Evolutionary conservation across 2,329 filamentous ascomycete genomes (phyloP), one percentile per base, ranked within the genome.

Genomic region (Emergomyces pasteurianus): DNA sequence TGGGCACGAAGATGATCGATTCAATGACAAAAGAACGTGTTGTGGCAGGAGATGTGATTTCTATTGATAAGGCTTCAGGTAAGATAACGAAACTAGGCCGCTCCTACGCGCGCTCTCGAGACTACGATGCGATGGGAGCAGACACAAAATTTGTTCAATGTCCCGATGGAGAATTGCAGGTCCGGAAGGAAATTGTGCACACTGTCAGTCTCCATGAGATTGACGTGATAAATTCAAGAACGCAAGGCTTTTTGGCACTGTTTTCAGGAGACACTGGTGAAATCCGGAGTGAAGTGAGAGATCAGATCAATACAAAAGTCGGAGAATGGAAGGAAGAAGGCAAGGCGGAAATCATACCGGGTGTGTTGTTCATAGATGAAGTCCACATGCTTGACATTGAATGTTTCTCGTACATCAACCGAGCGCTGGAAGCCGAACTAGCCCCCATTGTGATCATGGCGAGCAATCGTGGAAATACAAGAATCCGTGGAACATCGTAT

Each of bases 351-450:
- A 97, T 99, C 60, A 91, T 99, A 0, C 94, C 94, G 0, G 94
- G 94, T 53, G 94, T 99, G 8, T 80, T 99, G 8, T 99, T 99
- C 80, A 95, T 99, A 70, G 94, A 99, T 70, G 94, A 99, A 78
- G 92, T 99, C 5, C 94, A 99, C 80, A 97, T 99, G 92, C 88
- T 99, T 61, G 94, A 99, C 74, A 96, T 97, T 65, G 94, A 99
- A 76, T 97, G 92, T 79, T 99, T 96, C 80, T 95, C 91, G 52
- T 99, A 95, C 80, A 88, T 99, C 81, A 99, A 99, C 80, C 89
- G 94, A 58, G 94, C 94, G 0, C 81, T 99, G 52, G 94, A 99
- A 77, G 90, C 92, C 63, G 91, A 97, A 69, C 83, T 99, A 38
- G 91, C 94, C 1, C 94, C 94, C 46, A 92, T 99, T 65, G 92